Conservation (phyloP, 345 rosid genomes). For the Aurinia saxatilis region DNA sequence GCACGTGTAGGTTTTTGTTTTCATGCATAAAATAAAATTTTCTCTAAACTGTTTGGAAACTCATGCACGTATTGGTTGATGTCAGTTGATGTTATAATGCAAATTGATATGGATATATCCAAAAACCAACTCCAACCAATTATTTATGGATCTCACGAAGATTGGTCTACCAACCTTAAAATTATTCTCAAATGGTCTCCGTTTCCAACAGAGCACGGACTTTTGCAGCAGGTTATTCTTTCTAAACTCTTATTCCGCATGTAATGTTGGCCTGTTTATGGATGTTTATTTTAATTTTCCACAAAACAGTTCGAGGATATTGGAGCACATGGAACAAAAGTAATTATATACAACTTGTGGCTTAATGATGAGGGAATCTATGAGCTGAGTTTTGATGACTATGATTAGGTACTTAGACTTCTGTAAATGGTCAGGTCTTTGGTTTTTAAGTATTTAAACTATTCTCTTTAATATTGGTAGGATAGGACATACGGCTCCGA, state of each 20-base stretch:
- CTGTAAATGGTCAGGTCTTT: not conserved
- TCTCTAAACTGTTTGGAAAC: not conserved
- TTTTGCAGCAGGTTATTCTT: conserved; percentile 65
- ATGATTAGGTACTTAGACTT: too few relatives aligned
- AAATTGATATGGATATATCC: conserved; percentile 85
- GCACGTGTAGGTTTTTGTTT: conserved; percentile 5
- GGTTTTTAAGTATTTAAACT: not conserved
- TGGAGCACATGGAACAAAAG: too few relatives aligned
- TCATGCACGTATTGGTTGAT: not conserved
- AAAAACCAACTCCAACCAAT: conserved; percentile 45
- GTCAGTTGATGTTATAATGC: conserved; percentile 22
- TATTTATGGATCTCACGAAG: conserved; percentile 65
- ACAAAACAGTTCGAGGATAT: conserved; percentile 63
- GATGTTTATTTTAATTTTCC: not conserved
- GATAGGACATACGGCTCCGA: too few relatives aligned
- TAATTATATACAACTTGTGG: too few relatives aligned
- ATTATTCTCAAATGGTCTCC: conserved; percentile 94
- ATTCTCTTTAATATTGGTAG: too few relatives aligned
- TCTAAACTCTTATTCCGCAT: not conserved
- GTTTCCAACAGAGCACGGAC: conserved; percentile 58
- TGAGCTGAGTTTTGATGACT: too few relatives aligned
- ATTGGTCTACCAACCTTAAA: conserved; percentile 74
- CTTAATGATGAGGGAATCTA: too few relatives aligned
- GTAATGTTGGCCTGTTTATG: not conserved
- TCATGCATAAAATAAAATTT: not conserved